phyloP scores from a whole-genome alignment of 2,329 filamentous ascomycete genomes.

The Aureobasidium namibiae region DNA sequence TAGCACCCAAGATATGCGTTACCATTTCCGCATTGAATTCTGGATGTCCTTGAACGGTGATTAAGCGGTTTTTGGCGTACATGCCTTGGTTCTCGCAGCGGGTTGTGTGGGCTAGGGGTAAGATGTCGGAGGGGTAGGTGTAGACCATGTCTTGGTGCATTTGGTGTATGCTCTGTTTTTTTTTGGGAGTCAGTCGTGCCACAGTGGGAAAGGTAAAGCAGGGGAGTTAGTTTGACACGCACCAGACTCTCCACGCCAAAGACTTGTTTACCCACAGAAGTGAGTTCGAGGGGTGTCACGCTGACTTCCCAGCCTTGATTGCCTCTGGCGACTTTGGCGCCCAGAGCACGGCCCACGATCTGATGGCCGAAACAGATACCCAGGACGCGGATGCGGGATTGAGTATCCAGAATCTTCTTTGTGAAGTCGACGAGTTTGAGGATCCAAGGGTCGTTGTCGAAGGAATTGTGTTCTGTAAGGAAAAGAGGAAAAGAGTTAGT shows the following conservation, averaged over 20 bases:
- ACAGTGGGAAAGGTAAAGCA: not conserved
- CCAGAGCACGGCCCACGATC: slow-evolving; percentile 67
- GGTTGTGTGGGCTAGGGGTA: slow-evolving; percentile 56
- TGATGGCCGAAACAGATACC: slow-evolving; percentile 86
- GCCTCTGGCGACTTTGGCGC: slow-evolving; percentile 57
- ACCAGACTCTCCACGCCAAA: slow-evolving; percentile 60
- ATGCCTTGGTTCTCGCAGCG: slow-evolving; percentile 72
- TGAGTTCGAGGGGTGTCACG: slow-evolving; percentile 61
- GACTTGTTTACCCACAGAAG: slow-evolving; percentile 59
- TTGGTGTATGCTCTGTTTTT: slow-evolving; percentile 60
- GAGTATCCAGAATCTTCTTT: slow-evolving; percentile 46
- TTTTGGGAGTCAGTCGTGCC: slow-evolving; percentile 21
- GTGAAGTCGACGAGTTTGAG: slow-evolving; percentile 62
- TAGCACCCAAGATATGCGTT: slow-evolving; percentile 55
- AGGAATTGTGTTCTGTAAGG: slow-evolving; percentile 57
- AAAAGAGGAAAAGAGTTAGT: not conserved
- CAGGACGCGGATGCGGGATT: slow-evolving; percentile 59
- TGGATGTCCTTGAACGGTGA: slow-evolving; percentile 79
- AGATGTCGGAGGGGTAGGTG: slow-evolving; percentile 52
- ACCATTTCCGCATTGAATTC: slow-evolving; percentile 71
- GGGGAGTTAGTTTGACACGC: slow-evolving; percentile 23
- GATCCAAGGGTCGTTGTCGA: slow-evolving; percentile 70
- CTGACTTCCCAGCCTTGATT: slow-evolving; percentile 73
- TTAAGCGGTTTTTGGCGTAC: slow-evolving; percentile 57
- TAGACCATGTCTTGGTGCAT: slow-evolving; percentile 78